Base-by-base conservation (phyloP, 768 basidiomycete genomes). In the Asterophora parasitica region DNA sequence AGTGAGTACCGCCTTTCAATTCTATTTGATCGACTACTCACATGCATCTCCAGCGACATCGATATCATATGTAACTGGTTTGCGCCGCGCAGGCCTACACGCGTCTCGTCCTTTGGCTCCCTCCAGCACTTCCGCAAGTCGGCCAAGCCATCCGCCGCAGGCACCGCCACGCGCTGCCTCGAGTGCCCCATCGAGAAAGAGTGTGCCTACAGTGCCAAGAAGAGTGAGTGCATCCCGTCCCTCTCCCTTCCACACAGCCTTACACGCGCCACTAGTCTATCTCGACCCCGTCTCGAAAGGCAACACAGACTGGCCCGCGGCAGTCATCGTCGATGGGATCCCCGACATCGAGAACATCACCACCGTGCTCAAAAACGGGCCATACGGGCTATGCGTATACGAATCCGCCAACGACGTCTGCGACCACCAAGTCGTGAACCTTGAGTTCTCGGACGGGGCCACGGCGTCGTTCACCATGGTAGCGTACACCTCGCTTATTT, bases 391-490 rank as follows among this genome's bases (percentile, higher is more conserved):
- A 47, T 94, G 92, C 58, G 90, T 91, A 5, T 94, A 94, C 62
- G 89, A 92, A 61, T 76, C 80, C 44, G 70, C 76, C 36, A 94
- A 94, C 60, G 85, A 93, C 60, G 90, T 94, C 39, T 89, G 86
- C 57, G 91, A 94, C 65, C 83, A 94, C 55, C 91, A 93, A 66
- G 85, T 93, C 38, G 92, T 94, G 53, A 93, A 92, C 61, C 65
- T 94, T 47, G 87, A 92, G 58, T 94, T 89, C 62, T 81, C 84
- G 6, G 80, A 81, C 42, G 89, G 90, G 12, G 74, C 79, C 23
- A 93, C 92, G 0, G 88, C 78, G 10, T 88, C 88, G 0, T 88
- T 94, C 63, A 92, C 92, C 15, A 92, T 94, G 89, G 77, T 90
- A 40, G 92, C 92, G 10, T 88, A 81, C 60, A 88, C 88, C 0